Evolutionary conservation across 2,329 filamentous ascomycete genomes (phyloP).

Genomic region (Calonectria multiphialidica): DNA sequence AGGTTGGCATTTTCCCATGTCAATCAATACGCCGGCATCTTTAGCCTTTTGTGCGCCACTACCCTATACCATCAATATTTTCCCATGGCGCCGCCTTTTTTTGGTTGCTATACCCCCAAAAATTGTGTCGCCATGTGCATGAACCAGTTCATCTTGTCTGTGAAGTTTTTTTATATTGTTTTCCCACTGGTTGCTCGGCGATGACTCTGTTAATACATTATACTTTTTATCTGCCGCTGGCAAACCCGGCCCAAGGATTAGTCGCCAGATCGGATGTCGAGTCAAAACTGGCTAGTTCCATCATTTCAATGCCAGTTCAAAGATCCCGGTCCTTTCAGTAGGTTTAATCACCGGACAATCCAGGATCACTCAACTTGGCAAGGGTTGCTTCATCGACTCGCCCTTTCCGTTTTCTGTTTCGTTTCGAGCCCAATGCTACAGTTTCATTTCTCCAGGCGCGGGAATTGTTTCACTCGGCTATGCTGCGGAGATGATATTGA

Average conservation of each 20-base stretch:
- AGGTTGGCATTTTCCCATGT: neutral
- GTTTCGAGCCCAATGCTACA: neutral
- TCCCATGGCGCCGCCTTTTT: no score
- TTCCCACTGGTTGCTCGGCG: neutral
- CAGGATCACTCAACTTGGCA: neutral
- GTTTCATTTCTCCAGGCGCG: slow-evolving; percentile 1
- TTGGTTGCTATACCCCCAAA: no score
- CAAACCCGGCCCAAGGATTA: neutral
- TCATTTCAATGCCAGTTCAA: neutral
- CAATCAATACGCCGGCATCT: neutral
- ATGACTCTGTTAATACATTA: neutral
- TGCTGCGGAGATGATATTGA: neutral
- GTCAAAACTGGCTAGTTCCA: neutral
- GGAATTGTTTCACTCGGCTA: slow-evolving; percentile 3
- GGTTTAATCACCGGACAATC: neutral
- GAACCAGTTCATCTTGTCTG: neutral
- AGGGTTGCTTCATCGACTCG: neutral
- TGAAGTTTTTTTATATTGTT: neutral
- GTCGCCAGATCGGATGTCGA: neutral
- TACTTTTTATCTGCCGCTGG: neutral
- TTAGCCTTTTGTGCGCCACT: neutral
- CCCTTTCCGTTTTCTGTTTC: neutral
- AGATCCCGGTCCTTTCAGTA: neutral
- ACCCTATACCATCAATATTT: neutral
- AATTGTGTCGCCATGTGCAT: neutral